Base-by-base conservation (phyloP, 2,329 filamentous ascomycete genomes). In the Verticillium klebahnii region DNA sequence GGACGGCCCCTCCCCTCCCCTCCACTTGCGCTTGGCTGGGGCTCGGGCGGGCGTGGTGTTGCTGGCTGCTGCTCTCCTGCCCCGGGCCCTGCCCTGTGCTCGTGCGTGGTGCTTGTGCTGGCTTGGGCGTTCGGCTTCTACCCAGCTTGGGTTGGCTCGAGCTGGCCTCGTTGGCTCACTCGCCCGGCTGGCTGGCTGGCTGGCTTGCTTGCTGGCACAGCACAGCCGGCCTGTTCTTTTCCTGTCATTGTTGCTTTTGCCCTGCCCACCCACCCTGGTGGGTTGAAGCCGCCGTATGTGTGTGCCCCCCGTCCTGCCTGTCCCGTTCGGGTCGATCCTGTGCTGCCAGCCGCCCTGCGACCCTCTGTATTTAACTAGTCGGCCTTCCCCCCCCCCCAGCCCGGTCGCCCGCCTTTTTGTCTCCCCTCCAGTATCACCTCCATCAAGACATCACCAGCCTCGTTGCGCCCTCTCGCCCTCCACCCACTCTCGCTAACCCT, bases 301-400 rank as follows among this genome's bases (percentile, higher is more conserved):
- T 7, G n/a, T 14, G n/a, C 45, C 45, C 45, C 45, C 39, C 17
- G 45, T 50, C n/a, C 45, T 50, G 11, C 19, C 34, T 23, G 19
- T 50, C 45, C 45, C 45, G 45, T 50, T 50, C 45, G 45, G 45
- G 45, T 50, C 45, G 11, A 3, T 23, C 5, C 11, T 25, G 45
- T 50, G 45, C 19, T 50, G 45, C 45, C 45, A 50, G 45, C n/a
- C 45, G 19, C 45, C 45, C 19, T 23, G n/a, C 12, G 45, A 50
- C 45, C 45, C 45, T 50, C 57, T 67, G 69, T 72, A 71, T 72
- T 72, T 69, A 68, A 73, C 73, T 66, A 66, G 70, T 68, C 63
- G 72, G 74, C 74, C 72, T 74, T 69, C 69, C 29, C 68, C 69
- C 69, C 69, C 70, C 72, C 69, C 75, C 77, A 75, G 72, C 72